Percentiles rank a stretch among this genome's conserved stretches.
phyloP scores from a whole-genome alignment of 306 rosid genomes.

The Fagus sylvatica region DNA sequence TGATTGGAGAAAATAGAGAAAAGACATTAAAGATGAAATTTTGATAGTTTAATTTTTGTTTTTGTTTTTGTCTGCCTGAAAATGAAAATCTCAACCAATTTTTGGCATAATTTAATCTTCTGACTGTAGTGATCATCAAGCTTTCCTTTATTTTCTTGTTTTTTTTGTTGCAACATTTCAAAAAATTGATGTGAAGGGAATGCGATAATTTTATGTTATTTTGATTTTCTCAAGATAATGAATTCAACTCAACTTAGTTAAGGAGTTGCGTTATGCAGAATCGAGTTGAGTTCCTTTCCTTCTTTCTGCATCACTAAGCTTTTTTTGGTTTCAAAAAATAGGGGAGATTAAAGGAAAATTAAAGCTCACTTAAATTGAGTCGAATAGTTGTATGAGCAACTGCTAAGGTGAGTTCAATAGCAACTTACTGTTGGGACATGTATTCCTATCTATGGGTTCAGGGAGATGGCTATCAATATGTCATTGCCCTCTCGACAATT shows the following conservation, averaged over 20 bases:
- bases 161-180: background rate
- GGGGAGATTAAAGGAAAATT: background rate
- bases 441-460: background rate
- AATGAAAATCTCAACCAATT: too few species aligned
- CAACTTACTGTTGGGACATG: background rate
- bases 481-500: background rate
- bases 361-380: background rate
- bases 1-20: conserved; percentile 1
- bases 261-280: background rate
- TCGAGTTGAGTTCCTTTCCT: background rate
- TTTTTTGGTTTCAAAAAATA: background rate
- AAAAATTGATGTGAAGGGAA: background rate
- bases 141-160: background rate
- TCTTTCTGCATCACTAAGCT: background rate
- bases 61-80: background rate
- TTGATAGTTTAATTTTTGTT: background rate
- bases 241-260: background rate
- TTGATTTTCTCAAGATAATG: background rate
- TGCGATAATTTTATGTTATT: background rate
- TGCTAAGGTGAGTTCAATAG: background rate
- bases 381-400: background rate
- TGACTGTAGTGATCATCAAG: background rate
- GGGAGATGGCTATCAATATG: background rate
- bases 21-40: background rate
- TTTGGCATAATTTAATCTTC: background rate